Conservation (phyloP, 2,329 filamentous ascomycete species). For the Nemania serpens region DNA sequence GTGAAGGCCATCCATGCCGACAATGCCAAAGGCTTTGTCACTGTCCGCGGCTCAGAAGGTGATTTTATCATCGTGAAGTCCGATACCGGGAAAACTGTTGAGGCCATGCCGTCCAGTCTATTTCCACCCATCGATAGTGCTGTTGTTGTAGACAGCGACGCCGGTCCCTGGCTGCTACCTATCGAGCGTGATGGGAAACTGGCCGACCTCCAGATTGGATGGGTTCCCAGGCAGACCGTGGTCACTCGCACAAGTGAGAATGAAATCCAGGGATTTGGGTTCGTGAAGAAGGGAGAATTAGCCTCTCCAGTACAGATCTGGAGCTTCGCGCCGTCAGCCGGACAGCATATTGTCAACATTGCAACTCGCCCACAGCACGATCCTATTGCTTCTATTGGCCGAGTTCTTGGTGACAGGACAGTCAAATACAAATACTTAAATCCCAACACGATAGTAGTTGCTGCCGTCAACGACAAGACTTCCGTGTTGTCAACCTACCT, state of each 20-base stretch:
- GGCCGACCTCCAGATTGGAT: slow-evolving; percentile 50
- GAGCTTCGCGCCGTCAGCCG: slow-evolving; percentile 70
- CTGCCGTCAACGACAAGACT: slow-evolving; percentile 63
- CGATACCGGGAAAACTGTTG: slow-evolving; percentile 56
- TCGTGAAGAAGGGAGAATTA: slow-evolving; percentile 48
- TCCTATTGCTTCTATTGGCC: slow-evolving; percentile 91
- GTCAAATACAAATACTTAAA: slow-evolving; percentile 98
- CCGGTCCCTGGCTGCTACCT: slow-evolving; percentile 59
- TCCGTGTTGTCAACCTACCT: slow-evolving; percentile 74
- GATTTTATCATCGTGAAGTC: slow-evolving; percentile 63
- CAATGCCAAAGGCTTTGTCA: slow-evolving; percentile 59
- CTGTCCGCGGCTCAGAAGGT: slow-evolving; percentile 63
- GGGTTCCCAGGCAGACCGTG: slow-evolving; percentile 57
- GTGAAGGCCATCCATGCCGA: slow-evolving; percentile 70
- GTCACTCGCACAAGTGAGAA: slow-evolving; percentile 57
- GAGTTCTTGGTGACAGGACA: slow-evolving; percentile 87
- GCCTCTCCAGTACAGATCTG: slow-evolving; percentile 62
- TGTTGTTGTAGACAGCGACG: slow-evolving; percentile 56
- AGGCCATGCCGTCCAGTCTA: slow-evolving; percentile 47
- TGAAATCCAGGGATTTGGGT: slow-evolving; percentile 60
- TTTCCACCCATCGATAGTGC: slow-evolving; percentile 51
- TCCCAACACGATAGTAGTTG: slow-evolving; percentile 80
- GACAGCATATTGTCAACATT: slow-evolving; percentile 70
- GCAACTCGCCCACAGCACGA: slow-evolving; percentile 75
- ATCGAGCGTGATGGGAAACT: slow-evolving; percentile 57